phyloP scores from a whole-genome alignment of 139 green algal species.

The Ettlia oleoabundans region DNA sequence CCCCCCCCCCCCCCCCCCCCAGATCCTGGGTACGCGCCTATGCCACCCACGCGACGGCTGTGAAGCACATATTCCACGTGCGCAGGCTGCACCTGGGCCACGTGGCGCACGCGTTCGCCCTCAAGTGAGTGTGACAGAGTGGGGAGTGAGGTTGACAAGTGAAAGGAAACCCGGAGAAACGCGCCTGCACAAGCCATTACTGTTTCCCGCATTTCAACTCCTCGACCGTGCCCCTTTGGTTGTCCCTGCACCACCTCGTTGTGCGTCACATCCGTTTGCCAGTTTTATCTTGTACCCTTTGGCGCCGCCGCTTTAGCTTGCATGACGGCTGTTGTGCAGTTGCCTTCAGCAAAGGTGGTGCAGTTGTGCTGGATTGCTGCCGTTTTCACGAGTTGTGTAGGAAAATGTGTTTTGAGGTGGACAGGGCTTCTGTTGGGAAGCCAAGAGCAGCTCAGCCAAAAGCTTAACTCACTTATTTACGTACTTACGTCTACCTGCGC shows the following conservation, averaged over 20 bases:
- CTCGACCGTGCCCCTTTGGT: background rate
- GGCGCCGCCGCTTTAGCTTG: too few relatives aligned
- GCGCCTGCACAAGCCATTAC: too few relatives aligned
- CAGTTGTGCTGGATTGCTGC: background rate
- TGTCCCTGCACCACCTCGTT: background rate
- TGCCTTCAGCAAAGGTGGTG: too few relatives aligned
- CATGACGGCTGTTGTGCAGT: too few relatives aligned
- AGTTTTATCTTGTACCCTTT: too few relatives aligned
- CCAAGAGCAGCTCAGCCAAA: too few relatives aligned
- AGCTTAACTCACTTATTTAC: too few relatives aligned
- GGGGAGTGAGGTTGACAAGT: background rate
- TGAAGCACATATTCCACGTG: conserved; percentile 89
- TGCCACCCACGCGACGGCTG: conserved; percentile 67
- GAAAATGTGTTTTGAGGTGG: too few relatives aligned
- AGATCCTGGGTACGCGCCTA: conserved; percentile 86
- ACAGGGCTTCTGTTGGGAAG: too few relatives aligned
- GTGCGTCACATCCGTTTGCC: background rate
- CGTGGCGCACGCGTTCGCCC: conserved; percentile 86
- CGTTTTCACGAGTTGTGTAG: background rate
- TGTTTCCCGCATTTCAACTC: too few relatives aligned
- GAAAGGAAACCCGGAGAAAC: background rate
- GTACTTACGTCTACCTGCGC: too few relatives aligned
- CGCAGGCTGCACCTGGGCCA: conserved; percentile 93
- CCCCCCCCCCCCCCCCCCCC: background rate
- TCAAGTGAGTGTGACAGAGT: conserved; percentile 51